Evolutionary conservation across 129 eudicot genomes (phyloP).

Genomic region (Calendula officinalis): DNA sequence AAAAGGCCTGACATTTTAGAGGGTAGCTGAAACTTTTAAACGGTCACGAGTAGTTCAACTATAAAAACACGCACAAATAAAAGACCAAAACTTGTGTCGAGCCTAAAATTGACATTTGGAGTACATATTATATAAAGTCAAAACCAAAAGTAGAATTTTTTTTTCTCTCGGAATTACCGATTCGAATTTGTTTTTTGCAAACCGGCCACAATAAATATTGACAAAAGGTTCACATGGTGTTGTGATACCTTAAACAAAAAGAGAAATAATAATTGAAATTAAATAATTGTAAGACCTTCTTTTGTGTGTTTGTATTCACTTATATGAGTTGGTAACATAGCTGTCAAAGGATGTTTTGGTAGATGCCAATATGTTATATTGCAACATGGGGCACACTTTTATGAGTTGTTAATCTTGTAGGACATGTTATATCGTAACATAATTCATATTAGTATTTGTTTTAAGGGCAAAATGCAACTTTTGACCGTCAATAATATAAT

Average conservation of each 20-base stretch:
- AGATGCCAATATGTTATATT: slow-evolving; percentile 33
- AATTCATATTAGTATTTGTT: neutral
- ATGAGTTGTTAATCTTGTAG: slow-evolving; percentile 36
- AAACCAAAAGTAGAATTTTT: neutral
- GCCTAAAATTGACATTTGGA: slow-evolving; percentile 27
- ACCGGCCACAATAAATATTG: slow-evolving; percentile 10
- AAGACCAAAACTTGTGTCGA: slow-evolving; percentile 3
- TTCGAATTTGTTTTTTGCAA: slow-evolving; percentile 3
- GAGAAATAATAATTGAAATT: neutral
- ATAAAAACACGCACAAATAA: neutral
- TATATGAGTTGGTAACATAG: slow-evolving; percentile 29
- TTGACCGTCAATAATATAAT: neutral
- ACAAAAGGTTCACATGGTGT: slow-evolving; percentile 16
- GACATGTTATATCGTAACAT: slow-evolving; percentile 5
- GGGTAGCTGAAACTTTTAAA: slow-evolving; percentile 8
- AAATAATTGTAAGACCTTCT: slow-evolving; percentile 25
- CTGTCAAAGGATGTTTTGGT: slow-evolving; percentile 43
- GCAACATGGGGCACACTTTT: slow-evolving; percentile 26
- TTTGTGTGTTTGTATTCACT: slow-evolving; percentile 35
- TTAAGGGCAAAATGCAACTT: slow-evolving; percentile 5
- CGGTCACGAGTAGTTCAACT: slow-evolving; percentile 3
- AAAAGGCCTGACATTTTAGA: neutral
- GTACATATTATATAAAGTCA: slow-evolving; percentile 8
- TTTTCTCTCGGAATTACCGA: slow-evolving; percentile 10
- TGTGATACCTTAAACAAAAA: slow-evolving; percentile 13